Evolutionary conservation across 129 eudicot species (phyloP).

Genomic region (Tagetes patula): DNA sequence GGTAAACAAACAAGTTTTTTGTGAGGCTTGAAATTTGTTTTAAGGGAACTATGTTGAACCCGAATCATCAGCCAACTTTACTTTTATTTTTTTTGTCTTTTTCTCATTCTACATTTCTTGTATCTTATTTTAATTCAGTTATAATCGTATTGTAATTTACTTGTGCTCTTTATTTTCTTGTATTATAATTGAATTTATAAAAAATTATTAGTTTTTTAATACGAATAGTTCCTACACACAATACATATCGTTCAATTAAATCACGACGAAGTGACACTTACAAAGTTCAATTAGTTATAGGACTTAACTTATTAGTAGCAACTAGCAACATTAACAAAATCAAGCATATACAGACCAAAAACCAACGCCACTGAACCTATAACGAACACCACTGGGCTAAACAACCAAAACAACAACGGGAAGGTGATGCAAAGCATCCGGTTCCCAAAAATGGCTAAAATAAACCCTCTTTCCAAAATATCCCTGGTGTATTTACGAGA

Average conservation of each 20-base stretch:
- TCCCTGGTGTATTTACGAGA: slow-evolving; percentile 44
- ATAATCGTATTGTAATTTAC: no score
- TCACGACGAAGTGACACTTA: slow-evolving; percentile 4
- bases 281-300: neutral
- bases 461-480: slow-evolving; percentile 71
- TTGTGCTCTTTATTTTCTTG: no score
- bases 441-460: slow-evolving; percentile 66
- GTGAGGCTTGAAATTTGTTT: no score
- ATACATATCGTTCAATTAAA: neutral
- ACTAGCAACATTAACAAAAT: slow-evolving; percentile 40
- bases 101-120: no score
- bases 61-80: no score
- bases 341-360: slow-evolving; percentile 68
- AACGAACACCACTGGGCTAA: slow-evolving; percentile 65
- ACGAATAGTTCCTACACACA: no score
- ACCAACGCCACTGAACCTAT: slow-evolving; percentile 61
- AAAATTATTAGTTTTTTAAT: no score
- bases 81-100: no score
- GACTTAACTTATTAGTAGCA: slow-evolving; percentile 10
- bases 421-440: slow-evolving; percentile 66
- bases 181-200: no score
- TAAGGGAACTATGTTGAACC: no score
- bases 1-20: no score
- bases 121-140: no score
- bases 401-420: slow-evolving; percentile 66